A percentile compares a stretch with the other conserved stretches of the same genome.
phyloP scores from a whole-genome alignment of 1,139 yeast species.

The Meyerozyma athensensis region DNA sequence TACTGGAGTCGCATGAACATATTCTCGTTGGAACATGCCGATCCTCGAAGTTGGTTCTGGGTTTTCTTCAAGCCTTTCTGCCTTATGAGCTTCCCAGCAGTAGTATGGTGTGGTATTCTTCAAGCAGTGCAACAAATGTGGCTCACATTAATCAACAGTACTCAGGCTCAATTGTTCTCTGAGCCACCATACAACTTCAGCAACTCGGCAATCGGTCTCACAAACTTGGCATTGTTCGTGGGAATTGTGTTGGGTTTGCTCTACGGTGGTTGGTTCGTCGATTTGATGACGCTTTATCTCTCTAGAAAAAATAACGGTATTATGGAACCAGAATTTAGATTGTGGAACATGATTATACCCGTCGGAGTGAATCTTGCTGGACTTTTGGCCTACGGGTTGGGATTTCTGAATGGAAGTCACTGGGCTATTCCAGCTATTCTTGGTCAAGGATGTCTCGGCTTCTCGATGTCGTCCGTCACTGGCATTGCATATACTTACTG shows the following conservation, averaged over 20 bases:
- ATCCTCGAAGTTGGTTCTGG: constrained; percentile 34
- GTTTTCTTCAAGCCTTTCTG: constrained; percentile 35
- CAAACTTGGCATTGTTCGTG: constrained; percentile 51
- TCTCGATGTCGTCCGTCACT: constrained; percentile 72
- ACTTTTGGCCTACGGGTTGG: constrained; percentile 39
- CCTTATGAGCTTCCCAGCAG: constrained; percentile 49
- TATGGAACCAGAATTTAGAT: constrained; percentile 74
- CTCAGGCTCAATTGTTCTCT: constrained; percentile 39
- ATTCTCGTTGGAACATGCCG: constrained; percentile 35
- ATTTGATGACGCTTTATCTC: constrained; percentile 65
- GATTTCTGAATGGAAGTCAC: constrained; percentile 33
- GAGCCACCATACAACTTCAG: constrained; percentile 62
- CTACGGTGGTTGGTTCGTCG: constrained; percentile 71
- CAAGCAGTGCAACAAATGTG: constrained; percentile 64
- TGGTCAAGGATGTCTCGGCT: constrained; percentile 66
- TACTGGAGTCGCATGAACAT: constrained; percentile 33
- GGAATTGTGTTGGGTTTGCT: constrained; percentile 61
- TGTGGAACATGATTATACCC: constrained; percentile 66
- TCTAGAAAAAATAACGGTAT: constrained; percentile 69
- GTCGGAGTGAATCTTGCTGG: constrained; percentile 72
- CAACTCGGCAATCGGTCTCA: constrained; percentile 69
- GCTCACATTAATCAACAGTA: constrained; percentile 40
- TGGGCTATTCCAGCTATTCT: constrained; percentile 58
- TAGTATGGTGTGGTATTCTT: constrained; percentile 56
- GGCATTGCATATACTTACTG: constrained; percentile 68